Conservation (phyloP, 2,329 filamentous ascomycete species). For the Cylindrodendrum hubeiense region DNA sequence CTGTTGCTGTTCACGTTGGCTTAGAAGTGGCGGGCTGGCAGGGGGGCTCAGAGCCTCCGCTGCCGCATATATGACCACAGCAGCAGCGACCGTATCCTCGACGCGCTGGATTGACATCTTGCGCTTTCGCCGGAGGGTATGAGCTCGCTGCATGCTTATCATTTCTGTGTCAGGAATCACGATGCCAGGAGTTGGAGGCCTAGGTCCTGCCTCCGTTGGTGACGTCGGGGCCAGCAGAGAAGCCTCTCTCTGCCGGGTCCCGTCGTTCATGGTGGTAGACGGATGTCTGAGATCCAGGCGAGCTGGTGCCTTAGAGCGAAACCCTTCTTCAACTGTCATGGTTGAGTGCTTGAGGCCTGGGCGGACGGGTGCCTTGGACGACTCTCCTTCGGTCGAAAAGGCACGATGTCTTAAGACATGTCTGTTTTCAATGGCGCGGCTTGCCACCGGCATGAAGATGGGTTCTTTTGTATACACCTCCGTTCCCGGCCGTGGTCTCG, state of each 20-base stretch:
- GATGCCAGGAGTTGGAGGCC: conserved; percentile 60
- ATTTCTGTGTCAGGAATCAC: conserved; percentile 57
- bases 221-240: conserved; percentile 22
- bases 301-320: conserved; percentile 20
- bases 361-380: conserved; percentile 23
- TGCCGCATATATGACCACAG: conserved; percentile 66
- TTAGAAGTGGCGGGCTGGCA: conserved; percentile 47
- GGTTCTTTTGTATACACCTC: conserved; percentile 43
- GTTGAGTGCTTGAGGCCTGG: conserved; percentile 16
- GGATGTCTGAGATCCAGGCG: conserved; percentile 34
- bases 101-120: conserved; percentile 59
- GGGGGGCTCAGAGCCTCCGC: conserved; percentile 61
- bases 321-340: neutral
- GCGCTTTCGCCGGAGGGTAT: conserved; percentile 59
- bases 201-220: conserved; percentile 29
- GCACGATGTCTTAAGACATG: conserved; percentile 27
- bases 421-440: conserved; percentile 30
- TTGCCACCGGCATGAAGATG: conserved; percentile 40
- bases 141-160: conserved; percentile 55
- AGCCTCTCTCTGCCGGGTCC: conserved; percentile 31
- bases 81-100: conserved; percentile 66
- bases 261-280: conserved; percentile 25
- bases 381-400: conserved; percentile 32
- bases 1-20: conserved; percentile 41
- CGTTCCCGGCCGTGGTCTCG: conserved; percentile 38